Percentiles rank a stretch among this genome's conserved stretches.
Conservation (phyloP, 495 filamentous ascomycete genomes). For the Xylaria intraflava region DNA sequence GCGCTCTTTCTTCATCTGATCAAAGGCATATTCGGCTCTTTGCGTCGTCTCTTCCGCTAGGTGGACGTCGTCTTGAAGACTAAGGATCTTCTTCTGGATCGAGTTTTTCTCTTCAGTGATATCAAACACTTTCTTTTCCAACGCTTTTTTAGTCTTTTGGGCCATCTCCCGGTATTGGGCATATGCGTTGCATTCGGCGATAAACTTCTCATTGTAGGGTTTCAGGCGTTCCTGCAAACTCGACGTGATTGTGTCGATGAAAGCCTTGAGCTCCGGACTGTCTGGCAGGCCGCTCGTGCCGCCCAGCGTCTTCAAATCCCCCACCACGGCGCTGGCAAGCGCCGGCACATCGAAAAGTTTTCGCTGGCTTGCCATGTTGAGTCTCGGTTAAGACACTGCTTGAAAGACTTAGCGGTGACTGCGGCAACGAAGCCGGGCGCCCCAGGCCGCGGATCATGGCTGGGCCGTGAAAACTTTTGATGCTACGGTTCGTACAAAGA, state of each 20-base stretch:
- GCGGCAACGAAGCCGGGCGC: not conserved
- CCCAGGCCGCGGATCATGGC: not conserved
- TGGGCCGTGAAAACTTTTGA: slow-evolving; percentile 6
- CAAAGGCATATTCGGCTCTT: too few species aligned
- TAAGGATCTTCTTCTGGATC: too few species aligned
- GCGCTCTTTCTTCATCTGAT: not conserved
- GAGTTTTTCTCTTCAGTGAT: too few species aligned
- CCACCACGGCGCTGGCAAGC: not conserved
- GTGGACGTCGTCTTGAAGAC: too few species aligned
- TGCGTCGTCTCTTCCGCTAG: not conserved
- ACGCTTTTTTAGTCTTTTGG: not conserved
- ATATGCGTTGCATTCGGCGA: not conserved
- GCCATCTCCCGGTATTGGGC: not conserved
- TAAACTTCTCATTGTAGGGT: not conserved
- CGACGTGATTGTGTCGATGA: not conserved
- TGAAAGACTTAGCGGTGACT: not conserved
- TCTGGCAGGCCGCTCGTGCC: not conserved
- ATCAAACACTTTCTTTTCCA: not conserved
- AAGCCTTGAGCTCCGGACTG: too few species aligned
- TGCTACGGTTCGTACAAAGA: not conserved
- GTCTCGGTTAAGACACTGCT: not conserved
- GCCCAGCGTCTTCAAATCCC: not conserved
- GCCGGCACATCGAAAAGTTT: not conserved
- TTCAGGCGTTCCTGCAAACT: not conserved
- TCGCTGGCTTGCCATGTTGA: not conserved